Evolutionary conservation across 2,329 filamentous ascomycete genomes (phyloP).

Genomic region (Neocucurbitaria cava): DNA sequence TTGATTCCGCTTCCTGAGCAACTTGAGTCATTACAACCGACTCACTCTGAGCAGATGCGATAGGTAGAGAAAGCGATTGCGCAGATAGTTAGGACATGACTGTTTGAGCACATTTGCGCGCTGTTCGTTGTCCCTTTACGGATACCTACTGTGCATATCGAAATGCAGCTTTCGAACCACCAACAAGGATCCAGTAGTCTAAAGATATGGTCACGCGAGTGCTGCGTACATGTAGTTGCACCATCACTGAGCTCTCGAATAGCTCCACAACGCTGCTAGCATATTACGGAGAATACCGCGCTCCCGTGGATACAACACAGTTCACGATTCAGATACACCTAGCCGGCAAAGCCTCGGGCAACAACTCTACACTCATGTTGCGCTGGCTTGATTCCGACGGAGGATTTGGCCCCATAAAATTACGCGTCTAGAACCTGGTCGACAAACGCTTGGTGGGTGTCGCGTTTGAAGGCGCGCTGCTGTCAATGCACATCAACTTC

Average conservation of each 20-base stretch:
- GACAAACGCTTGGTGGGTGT: slow-evolving; percentile 1
- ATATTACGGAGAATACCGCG: slow-evolving; percentile 15
- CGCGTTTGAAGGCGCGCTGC: background rate
- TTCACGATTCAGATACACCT: slow-evolving; percentile 18
- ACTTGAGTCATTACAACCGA: background rate
- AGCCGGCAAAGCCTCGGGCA: background rate
- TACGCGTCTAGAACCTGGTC: background rate
- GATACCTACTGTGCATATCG: background rate
- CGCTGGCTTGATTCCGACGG: slow-evolving; percentile 10
- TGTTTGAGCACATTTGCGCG: background rate
- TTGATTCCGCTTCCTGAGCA: background rate
- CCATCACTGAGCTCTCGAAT: slow-evolving; percentile 2
- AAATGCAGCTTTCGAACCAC: background rate
- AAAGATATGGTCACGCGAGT: slow-evolving; percentile 3
- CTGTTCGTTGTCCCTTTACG: background rate
- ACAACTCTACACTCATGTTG: slow-evolving; percentile 5
- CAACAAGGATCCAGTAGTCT: background rate
- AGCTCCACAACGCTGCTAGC: background rate
- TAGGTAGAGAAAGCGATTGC: background rate
- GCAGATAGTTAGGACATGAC: background rate
- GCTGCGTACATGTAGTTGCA: slow-evolving; percentile 1
- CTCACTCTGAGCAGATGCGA: background rate
- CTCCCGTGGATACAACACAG: slow-evolving; percentile 5
- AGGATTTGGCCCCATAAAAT: background rate
- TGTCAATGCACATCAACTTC: slow-evolving; percentile 14